Percentiles rank a stretch among this genome's conserved stretches.
phyloP scores from a whole-genome alignment of 2,329 filamentous ascomycete genomes.

The Thielaviopsis euricoi region DNA sequence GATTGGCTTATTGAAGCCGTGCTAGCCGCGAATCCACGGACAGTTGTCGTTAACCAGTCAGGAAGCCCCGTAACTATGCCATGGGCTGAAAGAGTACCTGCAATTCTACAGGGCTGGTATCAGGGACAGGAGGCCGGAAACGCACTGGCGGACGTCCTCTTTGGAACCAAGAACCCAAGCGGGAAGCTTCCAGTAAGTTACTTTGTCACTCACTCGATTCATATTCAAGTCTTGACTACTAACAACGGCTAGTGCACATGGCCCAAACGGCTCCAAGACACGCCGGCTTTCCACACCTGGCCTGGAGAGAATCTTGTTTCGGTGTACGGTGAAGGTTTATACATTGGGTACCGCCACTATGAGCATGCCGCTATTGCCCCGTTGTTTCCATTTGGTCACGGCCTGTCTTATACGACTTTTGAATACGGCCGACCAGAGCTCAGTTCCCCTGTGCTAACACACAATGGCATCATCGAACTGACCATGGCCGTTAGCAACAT shows the following conservation, averaged over 20 bases:
- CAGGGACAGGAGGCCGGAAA: conserved; percentile 57
- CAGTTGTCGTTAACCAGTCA: conserved; percentile 53
- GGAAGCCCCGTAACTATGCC: conserved; percentile 55
- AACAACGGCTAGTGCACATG: conserved; percentile 38
- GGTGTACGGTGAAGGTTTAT: conserved; percentile 56
- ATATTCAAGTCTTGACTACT: background rate
- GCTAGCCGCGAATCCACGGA: conserved; percentile 44
- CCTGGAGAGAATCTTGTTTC: conserved; percentile 52
- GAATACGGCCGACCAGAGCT: conserved; percentile 42
- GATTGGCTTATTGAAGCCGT: conserved; percentile 48
- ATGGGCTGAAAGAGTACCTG: conserved; percentile 47
- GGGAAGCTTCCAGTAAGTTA: conserved; percentile 46
- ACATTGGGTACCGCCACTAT: conserved; percentile 58
- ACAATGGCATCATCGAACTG: conserved; percentile 26
- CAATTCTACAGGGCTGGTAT: conserved; percentile 61
- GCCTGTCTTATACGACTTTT: conserved; percentile 57
- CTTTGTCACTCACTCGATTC: background rate
- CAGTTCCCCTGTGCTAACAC: conserved; percentile 23
- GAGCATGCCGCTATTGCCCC: conserved; percentile 43
- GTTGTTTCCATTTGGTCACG: conserved; percentile 58
- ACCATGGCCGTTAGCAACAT: conserved; percentile 36
- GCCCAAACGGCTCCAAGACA: conserved; percentile 45
- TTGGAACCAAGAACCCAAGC: conserved; percentile 45
- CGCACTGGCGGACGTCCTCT: conserved; percentile 50
- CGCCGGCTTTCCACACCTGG: conserved; percentile 58